Conservation (phyloP, 2,329 filamentous ascomycete genomes). For the Botryotinia narcissicola region DNA sequence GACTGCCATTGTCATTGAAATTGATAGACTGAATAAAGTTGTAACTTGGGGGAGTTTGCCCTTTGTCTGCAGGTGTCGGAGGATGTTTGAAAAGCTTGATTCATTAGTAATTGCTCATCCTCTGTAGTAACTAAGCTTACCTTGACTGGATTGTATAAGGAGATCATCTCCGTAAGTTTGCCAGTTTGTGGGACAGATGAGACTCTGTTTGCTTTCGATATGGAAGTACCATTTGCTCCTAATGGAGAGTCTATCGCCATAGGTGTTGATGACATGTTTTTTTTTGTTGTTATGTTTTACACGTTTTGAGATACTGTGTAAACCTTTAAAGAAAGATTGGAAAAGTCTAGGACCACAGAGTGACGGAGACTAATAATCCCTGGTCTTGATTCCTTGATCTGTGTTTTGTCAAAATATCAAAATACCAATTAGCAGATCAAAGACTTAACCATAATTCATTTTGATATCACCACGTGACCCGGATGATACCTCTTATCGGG, state of each 20-base stretch:
- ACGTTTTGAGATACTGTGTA: neutral
- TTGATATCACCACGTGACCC: slow-evolving; percentile 16
- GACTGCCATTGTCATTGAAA: slow-evolving; percentile 93
- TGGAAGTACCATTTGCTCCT: slow-evolving; percentile 27
- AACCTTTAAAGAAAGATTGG: neutral
- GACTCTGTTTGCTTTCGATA: slow-evolving; percentile 26
- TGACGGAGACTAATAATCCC: neutral
- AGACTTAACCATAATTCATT: neutral
- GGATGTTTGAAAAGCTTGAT: slow-evolving; percentile 59
- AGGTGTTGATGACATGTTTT: slow-evolving; percentile 36
- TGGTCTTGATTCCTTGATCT: neutral
- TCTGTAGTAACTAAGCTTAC: slow-evolving; percentile 45
- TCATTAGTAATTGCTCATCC: slow-evolving; percentile 20
- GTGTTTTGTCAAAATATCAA: neutral
- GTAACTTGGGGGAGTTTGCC: slow-evolving; percentile 32
- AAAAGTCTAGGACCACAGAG: no score
- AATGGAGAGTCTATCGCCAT: slow-evolving; percentile 39
- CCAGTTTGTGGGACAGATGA: slow-evolving; percentile 42
- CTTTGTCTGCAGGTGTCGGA: slow-evolving; percentile 46
- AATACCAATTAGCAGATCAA: neutral
- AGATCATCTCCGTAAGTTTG: slow-evolving; percentile 75
- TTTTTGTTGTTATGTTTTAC: neutral
- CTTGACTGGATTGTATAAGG: slow-evolving; percentile 75
- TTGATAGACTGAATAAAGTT: slow-evolving; percentile 84
- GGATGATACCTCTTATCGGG: neutral